Evolutionary conservation across 345 rosid genomes (phyloP), one percentile per base, ranked within the genome.

Genomic region (Theobroma cacao): DNA sequence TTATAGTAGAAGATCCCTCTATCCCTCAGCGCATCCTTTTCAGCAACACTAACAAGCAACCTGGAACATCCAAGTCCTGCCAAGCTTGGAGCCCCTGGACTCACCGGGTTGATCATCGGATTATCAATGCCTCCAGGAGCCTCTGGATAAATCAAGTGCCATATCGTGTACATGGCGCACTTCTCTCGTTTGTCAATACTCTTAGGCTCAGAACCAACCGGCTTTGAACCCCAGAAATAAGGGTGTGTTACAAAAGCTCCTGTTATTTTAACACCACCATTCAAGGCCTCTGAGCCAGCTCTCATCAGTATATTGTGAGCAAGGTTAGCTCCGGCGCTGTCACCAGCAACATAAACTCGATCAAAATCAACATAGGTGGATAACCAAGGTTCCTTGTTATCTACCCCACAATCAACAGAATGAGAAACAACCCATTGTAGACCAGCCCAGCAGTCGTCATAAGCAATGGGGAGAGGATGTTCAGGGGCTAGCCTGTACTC

Each of bases 401-500:
- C 52, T n/a, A 65, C 0, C 8, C 28, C 70, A 38, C 11, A 6
- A 31, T 30, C 70, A 36, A 15, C 45, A 0, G 81, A 62, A 60
- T 84, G 82, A 9, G 86, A 81, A n/a, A 84, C 84, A 1, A 76
- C 84, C 86, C 88, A 88, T 36, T 83, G 79, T 53, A 87, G 82
- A 3, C 80, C 89, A 7, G 69, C 24, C 89, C 88, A 90, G 69
- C 82, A 84, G n/a, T 88, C 93, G 4, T 88, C 83, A 12, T 80
- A 84, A 38, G 72, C 79, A 17, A 68, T 31, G 0, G 90, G 89
- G 20, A 87, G 76, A 18, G 77, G 88, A 55, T 84, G 53, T 71
- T 85, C 90, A 0, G 93, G 93, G 36, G 88, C 88, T 5, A 82
- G 71, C 59, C 89, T 75, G 74, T 85, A 88, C 50, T 90, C 89